These are phyloP conservation scores for Trichophyton simii DNA, from an alignment of 2,329 filamentous ascomycete species.

Conservation along the genomic window DNA sequence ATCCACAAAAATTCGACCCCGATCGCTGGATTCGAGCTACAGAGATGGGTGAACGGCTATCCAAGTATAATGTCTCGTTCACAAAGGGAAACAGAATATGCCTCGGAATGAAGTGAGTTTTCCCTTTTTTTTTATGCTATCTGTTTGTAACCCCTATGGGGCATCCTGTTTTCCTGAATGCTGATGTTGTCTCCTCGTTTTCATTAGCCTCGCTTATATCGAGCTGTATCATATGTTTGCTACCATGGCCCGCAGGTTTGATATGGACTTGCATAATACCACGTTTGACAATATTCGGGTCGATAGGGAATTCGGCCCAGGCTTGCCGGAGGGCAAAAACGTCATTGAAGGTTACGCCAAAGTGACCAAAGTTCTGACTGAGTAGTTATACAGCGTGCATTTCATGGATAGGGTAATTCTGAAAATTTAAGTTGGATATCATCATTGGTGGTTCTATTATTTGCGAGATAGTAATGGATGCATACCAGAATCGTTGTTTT, in stretches of 20 bases:
- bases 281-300: neutral
- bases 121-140: neutral
- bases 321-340: neutral
- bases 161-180: neutral
- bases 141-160: neutral
- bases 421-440: neutral
- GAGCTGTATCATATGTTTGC: slow-evolving; percentile 9
- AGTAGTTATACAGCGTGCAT: neutral
- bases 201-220: slow-evolving; percentile 6
- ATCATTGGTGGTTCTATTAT: neutral
- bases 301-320: neutral
- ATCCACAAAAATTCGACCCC: slow-evolving; percentile 15
- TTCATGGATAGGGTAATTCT: neutral
- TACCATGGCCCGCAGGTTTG: slow-evolving; percentile 7
- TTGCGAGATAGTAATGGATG: neutral
- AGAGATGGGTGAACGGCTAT: slow-evolving; percentile 11
- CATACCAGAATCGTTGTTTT: neutral
- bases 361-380: neutral
- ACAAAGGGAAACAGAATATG: slow-evolving; percentile 16
- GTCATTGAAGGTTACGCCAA: neutral
- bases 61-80: slow-evolving; percentile 18
- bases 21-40: slow-evolving; percentile 17
- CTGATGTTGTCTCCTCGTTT: neutral
- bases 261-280: slow-evolving; percentile 5
- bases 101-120: slow-evolving; percentile 16